Evolutionary conservation across 148 eudicot species (phyloP), one percentile per base, ranked within the genome.

Genomic region (Pouteria glomerata): DNA sequence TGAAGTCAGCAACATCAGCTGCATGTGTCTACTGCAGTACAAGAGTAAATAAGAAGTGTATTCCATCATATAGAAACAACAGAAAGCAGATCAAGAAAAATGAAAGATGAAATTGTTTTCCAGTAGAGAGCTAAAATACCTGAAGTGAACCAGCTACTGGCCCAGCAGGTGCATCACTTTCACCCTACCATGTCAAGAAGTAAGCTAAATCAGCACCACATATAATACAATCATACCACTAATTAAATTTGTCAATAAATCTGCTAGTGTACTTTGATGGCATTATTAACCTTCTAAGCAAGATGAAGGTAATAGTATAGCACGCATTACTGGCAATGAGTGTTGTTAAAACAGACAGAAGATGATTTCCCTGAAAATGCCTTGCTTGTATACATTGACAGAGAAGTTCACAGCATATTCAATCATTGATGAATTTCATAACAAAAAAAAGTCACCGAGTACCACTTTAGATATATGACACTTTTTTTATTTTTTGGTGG

Each of bases 11-110:
- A 72, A 93, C 79, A 79, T 87, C 91, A 29, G 85, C 83, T 55
- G 94, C 89, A 82, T 90, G 98, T 34, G 98, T 90, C 98, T 93
- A 90, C 93, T 93, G 90, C 57, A 81, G 63, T 66, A 62, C n/a
- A 19, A 57, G 66, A 76, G 57, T 23, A 58, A 50, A 73, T 66
- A 31, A 77, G 69, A 73, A 47, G 70, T 39, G 55, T 26, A 41
- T 48, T 51, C 16, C 5, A 31, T 68, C 37, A 69, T 2, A 67
- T 29, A 30, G 4, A 59, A 35, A 61, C 4, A 33, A 21, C 24
- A 45, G 47, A 30, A 27, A 47, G 62, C 8, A 29, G 31, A 23
- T 39, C 3, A 27, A 60, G 24, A 26, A 15, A 65, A 53, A 18
- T 62, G 53, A 50, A 16, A 18, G 18, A 23, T 39, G 37, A 30